These are phyloP conservation scores for Flaveria linearis DNA, from an alignment of 129 eudicot genomes.

Conservation along the genomic window DNA sequence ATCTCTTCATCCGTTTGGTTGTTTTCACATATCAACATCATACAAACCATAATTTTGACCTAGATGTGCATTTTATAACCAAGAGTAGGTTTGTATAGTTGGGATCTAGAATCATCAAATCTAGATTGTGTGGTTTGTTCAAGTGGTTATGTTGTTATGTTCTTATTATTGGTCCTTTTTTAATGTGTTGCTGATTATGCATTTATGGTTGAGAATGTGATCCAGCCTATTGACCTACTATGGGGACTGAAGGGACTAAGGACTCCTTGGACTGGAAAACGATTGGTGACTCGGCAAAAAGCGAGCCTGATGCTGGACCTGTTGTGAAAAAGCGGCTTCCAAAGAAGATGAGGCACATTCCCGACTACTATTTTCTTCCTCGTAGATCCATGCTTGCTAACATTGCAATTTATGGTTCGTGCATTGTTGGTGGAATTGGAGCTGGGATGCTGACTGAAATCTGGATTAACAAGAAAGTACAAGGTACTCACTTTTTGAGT, in stretches of 20 bases:
- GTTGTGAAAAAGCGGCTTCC: constrained; percentile 73
- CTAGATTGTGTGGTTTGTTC: background rate
- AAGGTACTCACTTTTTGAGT: constrained; percentile 50
- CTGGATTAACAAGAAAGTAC: constrained; percentile 84
- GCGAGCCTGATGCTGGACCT: constrained; percentile 45
- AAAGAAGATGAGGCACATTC: constrained; percentile 65
- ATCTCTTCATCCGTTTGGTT: no score
- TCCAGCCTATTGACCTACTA: constrained; percentile 25
- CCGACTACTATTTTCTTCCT: constrained; percentile 86
- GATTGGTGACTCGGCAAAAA: constrained; percentile 44
- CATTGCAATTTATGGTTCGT: constrained; percentile 72
- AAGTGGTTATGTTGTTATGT: background rate
- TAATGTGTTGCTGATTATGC: constrained; percentile 18
- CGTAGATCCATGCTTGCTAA: constrained; percentile 66
- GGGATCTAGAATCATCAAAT: background rate
- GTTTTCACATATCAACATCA: no score
- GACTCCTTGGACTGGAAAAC: constrained; percentile 78
- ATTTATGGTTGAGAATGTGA: constrained; percentile 12
- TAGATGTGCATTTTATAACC: no score
- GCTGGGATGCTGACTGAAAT: constrained; percentile 89
- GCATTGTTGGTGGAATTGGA: constrained; percentile 82
- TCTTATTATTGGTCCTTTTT: background rate
- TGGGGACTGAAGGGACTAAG: constrained; percentile 59
- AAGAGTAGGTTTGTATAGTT: background rate
- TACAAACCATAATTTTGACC: no score